Evolutionary conservation across 495 filamentous ascomycete species (phyloP).

Genomic region (Aspergillus bertholletiae): DNA sequence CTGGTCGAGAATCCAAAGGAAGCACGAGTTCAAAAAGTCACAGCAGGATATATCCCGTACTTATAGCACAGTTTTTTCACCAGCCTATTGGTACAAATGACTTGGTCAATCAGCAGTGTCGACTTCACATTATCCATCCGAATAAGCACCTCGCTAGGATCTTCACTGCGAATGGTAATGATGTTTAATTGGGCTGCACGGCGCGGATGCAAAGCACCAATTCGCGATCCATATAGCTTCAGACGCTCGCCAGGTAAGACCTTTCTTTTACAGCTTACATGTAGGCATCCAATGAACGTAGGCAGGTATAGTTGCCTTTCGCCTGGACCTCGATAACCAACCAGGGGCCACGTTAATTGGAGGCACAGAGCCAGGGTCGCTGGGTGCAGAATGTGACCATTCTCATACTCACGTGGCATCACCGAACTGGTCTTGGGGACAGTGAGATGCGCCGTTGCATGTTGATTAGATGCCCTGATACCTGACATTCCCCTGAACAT

Average conservation of each 20-base stretch:
- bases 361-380: neutral
- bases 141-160: constrained; percentile 12
- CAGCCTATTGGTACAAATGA: constrained; percentile 6
- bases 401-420: neutral
- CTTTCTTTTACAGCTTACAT: neutral
- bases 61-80: constrained; percentile 14
- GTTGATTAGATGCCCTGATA: neutral
- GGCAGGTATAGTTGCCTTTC: neutral
- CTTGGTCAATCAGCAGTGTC: constrained; percentile 18
- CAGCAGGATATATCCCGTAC: neutral
- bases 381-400: neutral
- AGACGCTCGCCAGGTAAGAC: constrained; percentile 12
- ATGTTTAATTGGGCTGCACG: constrained; percentile 21
- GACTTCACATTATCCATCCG: constrained; percentile 19
- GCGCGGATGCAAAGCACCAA: constrained; percentile 30
- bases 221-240: constrained; percentile 19
- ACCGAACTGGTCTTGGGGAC: neutral
- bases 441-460: neutral
- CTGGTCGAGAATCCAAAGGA: neutral
- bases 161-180: constrained; percentile 20
- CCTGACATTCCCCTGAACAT: neutral
- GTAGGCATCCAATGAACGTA: neutral
- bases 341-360: neutral
- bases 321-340: neutral
- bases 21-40: neutral